Base-by-base conservation (phyloP, 305 asterid genomes). In the Euphrasia arctica region DNA sequence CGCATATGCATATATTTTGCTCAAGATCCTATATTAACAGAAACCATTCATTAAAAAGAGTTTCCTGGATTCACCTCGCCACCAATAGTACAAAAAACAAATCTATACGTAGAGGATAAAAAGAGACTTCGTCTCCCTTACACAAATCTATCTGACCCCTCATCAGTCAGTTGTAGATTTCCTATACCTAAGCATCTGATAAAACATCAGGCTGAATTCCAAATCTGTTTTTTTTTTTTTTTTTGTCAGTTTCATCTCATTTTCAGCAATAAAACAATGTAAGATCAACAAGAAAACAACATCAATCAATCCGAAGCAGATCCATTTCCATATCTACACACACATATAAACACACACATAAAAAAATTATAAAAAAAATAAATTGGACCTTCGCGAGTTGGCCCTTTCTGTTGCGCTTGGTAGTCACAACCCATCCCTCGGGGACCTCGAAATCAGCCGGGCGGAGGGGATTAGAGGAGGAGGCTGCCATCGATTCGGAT, bases 291-390 rank as follows among this genome's bases (percentile, higher is more conserved):
- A 34, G 7, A 34, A 34, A 34, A 1, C 9, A 39, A 39, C 9
- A 34, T 34, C 42, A 34, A 28, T 4, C 29, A 64, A 64, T 14
- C 2, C 28, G 9, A 62, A 48, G 13, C 67, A 62, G 45, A n/a
- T 28, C 45, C 29, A 62, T 47, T 28, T 28, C 49, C 58, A 28
- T n/a, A 47, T 28, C 57, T 13, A 22, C 11, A 62, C 42, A 6
- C 42, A 25, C 48, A 45, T 11, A 61, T 4, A 32, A 32, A 32
- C 27, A 25, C 4, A 62, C 11, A 25, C 56, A 42, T 8, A 9
- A 12, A 12, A 62, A 25, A 25, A 25, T 0, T 25, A 25, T 25
- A 25, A 25, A 25, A 18, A 25, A 25, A 25, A 25, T 25, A 25
- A 25, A 25, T 25, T 1, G 5, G 58, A 62, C 67, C 68, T 63